Evolutionary conservation across 75 land plant species (phyloP).

Genomic region (Pinus taeda): DNA sequence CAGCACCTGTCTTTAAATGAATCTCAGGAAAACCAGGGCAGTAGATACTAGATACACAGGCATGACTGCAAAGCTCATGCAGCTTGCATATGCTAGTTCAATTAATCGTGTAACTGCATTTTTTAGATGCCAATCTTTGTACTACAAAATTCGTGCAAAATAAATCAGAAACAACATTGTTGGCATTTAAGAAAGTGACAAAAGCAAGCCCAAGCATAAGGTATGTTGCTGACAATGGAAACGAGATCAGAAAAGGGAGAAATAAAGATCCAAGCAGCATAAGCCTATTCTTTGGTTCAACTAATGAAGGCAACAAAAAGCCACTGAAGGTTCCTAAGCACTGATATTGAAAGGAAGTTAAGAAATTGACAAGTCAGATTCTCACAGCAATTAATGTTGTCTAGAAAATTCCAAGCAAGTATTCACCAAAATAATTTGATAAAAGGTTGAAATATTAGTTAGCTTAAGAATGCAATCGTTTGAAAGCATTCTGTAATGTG

Average conservation of each 20-base stretch:
- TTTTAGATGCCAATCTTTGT: background rate
- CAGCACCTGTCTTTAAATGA: background rate
- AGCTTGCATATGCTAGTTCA: background rate
- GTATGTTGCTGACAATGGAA: background rate
- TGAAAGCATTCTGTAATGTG: no score
- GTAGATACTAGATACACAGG: background rate
- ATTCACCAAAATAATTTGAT: background rate
- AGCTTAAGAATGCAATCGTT: no score
- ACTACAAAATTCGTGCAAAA: background rate
- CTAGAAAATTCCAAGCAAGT: background rate
- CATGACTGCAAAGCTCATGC: background rate
- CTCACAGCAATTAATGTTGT: no score
- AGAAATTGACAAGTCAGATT: no score
- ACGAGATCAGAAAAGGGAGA: background rate
- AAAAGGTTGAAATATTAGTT: no score
- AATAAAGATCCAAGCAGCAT: background rate
- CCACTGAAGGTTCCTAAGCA: no score
- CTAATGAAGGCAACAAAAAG: no score
- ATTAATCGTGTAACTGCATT: background rate
- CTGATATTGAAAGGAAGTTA: no score
- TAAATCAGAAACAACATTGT: background rate
- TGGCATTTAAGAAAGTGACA: background rate
- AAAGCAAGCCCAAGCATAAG: background rate
- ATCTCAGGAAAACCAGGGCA: background rate
- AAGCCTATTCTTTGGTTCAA: background rate